Evolutionary conservation across 1,139 yeast genomes (phyloP).

Genomic region (Hemisphaericaspora lyxosophila): DNA sequence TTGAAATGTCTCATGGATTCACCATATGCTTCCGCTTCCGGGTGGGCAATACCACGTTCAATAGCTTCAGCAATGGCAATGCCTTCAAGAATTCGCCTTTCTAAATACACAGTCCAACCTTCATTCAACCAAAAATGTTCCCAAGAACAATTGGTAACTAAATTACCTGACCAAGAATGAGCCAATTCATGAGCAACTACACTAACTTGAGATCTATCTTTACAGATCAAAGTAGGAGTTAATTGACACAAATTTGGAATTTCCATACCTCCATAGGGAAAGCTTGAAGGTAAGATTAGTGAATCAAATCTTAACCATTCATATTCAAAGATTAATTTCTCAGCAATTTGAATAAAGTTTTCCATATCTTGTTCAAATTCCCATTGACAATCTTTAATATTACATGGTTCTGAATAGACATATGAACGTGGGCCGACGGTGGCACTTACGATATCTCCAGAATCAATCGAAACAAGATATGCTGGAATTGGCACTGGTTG

Average conservation of each 20-base stretch:
- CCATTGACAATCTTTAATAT: constrained; percentile 65
- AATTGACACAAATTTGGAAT: constrained; percentile 89
- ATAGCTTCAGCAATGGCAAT: constrained; percentile 23
- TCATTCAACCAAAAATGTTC: constrained; percentile 94
- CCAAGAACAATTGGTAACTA: constrained; percentile 89
- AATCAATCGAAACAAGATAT: constrained; percentile 79
- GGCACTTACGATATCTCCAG: constrained; percentile 72
- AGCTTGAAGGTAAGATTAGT: constrained; percentile 74
- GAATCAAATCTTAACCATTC: constrained; percentile 88
- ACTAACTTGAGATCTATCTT: constrained; percentile 82
- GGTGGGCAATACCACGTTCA: constrained; percentile 5
- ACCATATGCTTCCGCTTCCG: constrained; percentile 46
- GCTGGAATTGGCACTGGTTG: constrained; percentile 87
- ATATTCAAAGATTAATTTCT: constrained; percentile 72
- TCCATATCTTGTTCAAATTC: constrained; percentile 84
- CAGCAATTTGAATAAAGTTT: constrained; percentile 78
- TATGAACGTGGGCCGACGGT: constrained; percentile 84
- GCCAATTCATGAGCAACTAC: constrained; percentile 92
- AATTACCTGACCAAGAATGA: constrained; percentile 89
- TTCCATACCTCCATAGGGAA: constrained; percentile 97
- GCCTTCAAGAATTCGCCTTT: constrained; percentile 76
- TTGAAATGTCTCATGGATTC: constrained; percentile 75
- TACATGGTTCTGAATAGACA: constrained; percentile 75
- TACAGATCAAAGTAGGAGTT: constrained; percentile 84
- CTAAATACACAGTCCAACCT: constrained; percentile 94